Percentiles rank a stretch among this genome's conserved stretches.
phyloP scores from a whole-genome alignment of 108 stramenopile genomes.

The Nannochloropsis gaditana region DNA sequence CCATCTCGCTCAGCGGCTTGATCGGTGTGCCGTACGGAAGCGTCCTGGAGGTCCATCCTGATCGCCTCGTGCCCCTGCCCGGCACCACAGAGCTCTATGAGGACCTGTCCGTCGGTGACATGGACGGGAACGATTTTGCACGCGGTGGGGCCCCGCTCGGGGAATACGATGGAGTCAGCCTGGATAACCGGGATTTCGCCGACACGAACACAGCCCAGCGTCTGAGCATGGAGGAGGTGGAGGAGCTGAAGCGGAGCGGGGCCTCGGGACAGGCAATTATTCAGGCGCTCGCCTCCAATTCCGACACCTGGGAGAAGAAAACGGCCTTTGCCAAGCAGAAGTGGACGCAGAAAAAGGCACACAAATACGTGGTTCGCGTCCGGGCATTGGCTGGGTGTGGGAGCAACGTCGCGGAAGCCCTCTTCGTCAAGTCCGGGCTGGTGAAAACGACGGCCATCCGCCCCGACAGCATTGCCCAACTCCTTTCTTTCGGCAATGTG shows the following conservation, averaged over 20 bases:
- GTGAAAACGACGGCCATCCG: slow-evolving; percentile 31
- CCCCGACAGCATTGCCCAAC: slow-evolving; percentile 47
- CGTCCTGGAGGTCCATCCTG: slow-evolving; percentile 12
- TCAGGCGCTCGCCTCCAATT: slow-evolving; percentile 48
- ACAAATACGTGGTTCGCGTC: slow-evolving; percentile 43
- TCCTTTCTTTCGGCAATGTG: slow-evolving; percentile 49
- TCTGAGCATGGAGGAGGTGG: slow-evolving; percentile 47
- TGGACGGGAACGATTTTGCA: not conserved
- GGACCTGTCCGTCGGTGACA: not conserved
- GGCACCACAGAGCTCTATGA: not conserved
- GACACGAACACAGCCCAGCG: slow-evolving; percentile 57
- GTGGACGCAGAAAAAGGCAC: slow-evolving; percentile 51
- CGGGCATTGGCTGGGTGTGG: not conserved
- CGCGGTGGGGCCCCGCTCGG: not conserved
- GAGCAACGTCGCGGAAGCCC: not conserved
- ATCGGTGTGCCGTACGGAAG: slow-evolving; percentile 22
- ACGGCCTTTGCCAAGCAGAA: slow-evolving; percentile 53
- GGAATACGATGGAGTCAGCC: slow-evolving; percentile 16
- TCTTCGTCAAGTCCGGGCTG: not conserved
- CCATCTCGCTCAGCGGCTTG: slow-evolving; percentile 11
- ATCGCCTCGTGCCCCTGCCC: not conserved
- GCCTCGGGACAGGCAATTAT: slow-evolving; percentile 43
- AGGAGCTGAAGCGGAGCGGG: slow-evolving; percentile 44
- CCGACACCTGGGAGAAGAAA: slow-evolving; percentile 49
- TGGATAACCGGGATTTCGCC: slow-evolving; percentile 48